Percentiles rank a stretch among this genome's conserved stretches.
Conservation (phyloP, 441 rosid genomes). For the Jatropha multifida region DNA sequence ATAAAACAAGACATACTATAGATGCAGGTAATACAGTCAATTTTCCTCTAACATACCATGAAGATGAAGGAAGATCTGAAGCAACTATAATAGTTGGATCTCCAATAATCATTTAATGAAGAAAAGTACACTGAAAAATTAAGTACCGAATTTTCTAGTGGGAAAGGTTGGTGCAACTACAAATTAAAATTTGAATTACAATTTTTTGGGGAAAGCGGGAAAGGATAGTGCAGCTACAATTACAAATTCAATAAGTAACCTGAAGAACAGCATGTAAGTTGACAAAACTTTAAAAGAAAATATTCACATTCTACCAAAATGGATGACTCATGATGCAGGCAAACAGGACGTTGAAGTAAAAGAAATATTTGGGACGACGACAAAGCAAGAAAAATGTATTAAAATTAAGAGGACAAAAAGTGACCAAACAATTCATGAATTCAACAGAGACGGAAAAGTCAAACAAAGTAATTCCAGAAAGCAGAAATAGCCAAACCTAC, state of each 20-base stretch:
- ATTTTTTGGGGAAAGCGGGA: not conserved
- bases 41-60: not conserved
- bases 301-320: too few relatives aligned
- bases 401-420: not conserved
- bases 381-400: not conserved
- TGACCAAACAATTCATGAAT: slow-evolving; percentile 1
- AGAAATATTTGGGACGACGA: not conserved
- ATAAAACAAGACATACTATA: not conserved
- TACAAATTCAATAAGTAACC: not conserved
- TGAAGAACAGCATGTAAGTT: not conserved
- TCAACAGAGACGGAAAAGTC: not conserved
- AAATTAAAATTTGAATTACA: too few relatives aligned
- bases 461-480: not conserved
- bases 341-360: not conserved
- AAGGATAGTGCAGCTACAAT: not conserved
- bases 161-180: not conserved
- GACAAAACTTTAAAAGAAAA: too few relatives aligned
- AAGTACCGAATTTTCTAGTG: not conserved
- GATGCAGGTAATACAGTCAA: not conserved
- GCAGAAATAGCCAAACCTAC: not conserved
- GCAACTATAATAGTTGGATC: not conserved
- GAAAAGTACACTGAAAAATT: not conserved
- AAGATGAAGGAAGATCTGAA: not conserved
- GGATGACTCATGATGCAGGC: too few relatives aligned
- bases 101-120: not conserved